These are phyloP conservation scores for Dictyostelium capitatum DNA, from an alignment of 78 protist genomes.

Conservation along the genomic window DNA sequence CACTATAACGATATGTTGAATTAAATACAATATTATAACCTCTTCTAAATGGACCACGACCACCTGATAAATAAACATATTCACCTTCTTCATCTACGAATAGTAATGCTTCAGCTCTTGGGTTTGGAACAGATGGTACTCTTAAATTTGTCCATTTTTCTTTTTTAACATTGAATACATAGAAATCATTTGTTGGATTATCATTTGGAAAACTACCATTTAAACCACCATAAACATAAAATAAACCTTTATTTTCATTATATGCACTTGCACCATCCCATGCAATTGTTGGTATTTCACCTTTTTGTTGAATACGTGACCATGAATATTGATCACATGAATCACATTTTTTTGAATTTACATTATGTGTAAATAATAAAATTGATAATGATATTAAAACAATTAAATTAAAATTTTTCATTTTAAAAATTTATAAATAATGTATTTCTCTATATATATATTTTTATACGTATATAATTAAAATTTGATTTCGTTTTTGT, in stretches of 20 bases:
- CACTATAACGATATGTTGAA: not conserved
- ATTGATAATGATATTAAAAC: no score
- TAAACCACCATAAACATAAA: conserved; percentile 38
- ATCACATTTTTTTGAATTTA: not conserved
- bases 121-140: not conserved
- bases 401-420: no score
- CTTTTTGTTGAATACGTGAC: not conserved
- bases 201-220: conserved; percentile 47
- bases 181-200: not conserved
- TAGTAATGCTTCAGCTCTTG: conserved; percentile 28
- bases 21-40: conserved; percentile 7
- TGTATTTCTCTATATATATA: no score
- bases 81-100: conserved; percentile 10
- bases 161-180: conserved; percentile 10
- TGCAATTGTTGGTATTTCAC: not conserved
- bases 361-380: no score
- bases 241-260: not conserved
- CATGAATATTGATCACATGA: not conserved
- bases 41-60: conserved; percentile 32
- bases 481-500: no score
- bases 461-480: no score
- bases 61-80: conserved; percentile 26
- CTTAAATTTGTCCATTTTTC: not conserved
- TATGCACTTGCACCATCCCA: conserved; percentile 46
- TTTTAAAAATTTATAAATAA: no score